These are phyloP conservation scores for Saccharomycopsis sp. DNA, from an alignment of 805 yeast genomes.

Conservation along the genomic window DNA sequence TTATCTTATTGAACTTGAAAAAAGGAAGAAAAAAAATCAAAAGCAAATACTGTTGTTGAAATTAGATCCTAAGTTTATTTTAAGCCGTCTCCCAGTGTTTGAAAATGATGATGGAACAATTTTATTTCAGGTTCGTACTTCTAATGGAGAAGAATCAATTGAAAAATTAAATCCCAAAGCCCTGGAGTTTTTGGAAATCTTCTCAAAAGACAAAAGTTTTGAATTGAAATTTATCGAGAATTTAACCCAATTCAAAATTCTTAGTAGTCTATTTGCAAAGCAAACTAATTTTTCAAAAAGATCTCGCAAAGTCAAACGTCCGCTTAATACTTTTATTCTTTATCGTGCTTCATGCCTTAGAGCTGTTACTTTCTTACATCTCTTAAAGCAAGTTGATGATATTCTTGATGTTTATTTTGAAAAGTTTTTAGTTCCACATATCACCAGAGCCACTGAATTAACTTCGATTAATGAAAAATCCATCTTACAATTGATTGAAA, in stretches of 20 bases:
- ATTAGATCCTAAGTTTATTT: background rate
- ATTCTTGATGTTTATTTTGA: conserved; percentile 13
- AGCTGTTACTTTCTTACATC: conserved; percentile 25
- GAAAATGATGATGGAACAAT: conserved; percentile 8
- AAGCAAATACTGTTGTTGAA: background rate
- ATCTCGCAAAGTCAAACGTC: conserved; percentile 37
- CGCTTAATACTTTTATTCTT: conserved; percentile 38
- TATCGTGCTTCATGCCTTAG: conserved; percentile 35
- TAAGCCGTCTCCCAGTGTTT: conserved; percentile 7
- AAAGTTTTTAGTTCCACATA: background rate
- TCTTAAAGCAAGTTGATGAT: conserved; percentile 17
- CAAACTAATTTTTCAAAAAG: too few relatives aligned
- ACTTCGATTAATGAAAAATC: background rate
- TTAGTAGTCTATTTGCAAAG: conserved; percentile 1
- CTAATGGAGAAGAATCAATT: conserved; percentile 9
- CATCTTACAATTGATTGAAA: background rate
- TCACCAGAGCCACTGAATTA: background rate
- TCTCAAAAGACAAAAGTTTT: background rate
- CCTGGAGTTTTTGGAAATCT: background rate
- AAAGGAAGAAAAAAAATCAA: too few relatives aligned
- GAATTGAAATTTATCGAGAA: background rate
- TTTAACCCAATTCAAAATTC: conserved; percentile 5
- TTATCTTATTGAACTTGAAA: conserved; percentile 1
- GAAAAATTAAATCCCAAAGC: too few relatives aligned
- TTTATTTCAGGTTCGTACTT: conserved; percentile 10